Conservation (phyloP, 148 eudicot species). For the Vaccinium vitisidaea region DNA sequence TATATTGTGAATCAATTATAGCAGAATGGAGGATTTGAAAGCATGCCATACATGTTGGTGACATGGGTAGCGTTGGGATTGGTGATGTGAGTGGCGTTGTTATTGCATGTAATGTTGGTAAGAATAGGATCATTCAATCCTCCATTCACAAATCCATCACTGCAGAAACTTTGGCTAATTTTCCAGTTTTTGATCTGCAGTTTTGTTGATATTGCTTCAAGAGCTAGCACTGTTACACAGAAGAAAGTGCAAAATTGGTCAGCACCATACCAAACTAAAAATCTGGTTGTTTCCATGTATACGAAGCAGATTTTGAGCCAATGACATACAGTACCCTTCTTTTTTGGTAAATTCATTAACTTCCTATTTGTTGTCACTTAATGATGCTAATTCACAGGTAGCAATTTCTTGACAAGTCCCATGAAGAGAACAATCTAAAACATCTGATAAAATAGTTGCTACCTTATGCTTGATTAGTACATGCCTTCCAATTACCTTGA, state of each 20-base stretch:
- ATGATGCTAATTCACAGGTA: background rate
- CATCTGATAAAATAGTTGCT: background rate
- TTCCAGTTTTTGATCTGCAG: constrained; percentile 47
- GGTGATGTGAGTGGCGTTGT: constrained; percentile 62
- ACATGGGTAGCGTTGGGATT: constrained; percentile 45
- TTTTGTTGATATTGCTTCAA: constrained; percentile 44
- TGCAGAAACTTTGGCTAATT: constrained; percentile 46
- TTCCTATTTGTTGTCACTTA: background rate
- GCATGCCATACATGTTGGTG: too few species aligned
- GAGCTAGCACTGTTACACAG: constrained; percentile 47
- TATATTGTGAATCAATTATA: background rate
- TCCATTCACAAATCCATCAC: constrained; percentile 24
- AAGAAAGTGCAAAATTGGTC: background rate
- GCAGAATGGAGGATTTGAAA: too few species aligned
- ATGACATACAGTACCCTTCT: background rate
- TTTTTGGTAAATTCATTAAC: background rate
- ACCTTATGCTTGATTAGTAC: background rate
- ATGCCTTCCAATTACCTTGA: background rate
- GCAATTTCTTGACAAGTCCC: background rate
- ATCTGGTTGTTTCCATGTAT: background rate
- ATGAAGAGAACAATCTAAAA: background rate
- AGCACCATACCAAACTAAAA: background rate
- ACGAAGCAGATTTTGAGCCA: background rate
- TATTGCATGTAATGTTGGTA: constrained; percentile 61
- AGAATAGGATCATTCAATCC: background rate